A percentile compares a stretch with the other conserved stretches of the same genome.
phyloP scores from a whole-genome alignment of 169 alveolate species.

The Plasmodium adleri region DNA sequence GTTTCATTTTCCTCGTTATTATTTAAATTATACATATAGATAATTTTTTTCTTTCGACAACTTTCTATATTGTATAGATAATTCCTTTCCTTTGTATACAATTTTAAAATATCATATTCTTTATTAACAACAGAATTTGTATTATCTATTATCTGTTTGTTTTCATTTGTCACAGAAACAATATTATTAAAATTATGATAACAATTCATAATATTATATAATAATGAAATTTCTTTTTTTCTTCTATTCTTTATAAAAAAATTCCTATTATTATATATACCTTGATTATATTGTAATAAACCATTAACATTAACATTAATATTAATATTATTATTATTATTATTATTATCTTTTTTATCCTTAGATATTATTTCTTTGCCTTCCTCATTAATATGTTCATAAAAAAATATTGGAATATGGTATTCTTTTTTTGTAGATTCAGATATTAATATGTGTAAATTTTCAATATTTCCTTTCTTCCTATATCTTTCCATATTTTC shows the following conservation, averaged over 20 bases:
- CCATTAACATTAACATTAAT: not conserved
- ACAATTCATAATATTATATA: not conserved
- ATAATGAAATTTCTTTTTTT: constrained; percentile 4
- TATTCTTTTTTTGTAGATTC: not conserved
- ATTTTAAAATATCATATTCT: constrained; percentile 41
- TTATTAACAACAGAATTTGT: not conserved
- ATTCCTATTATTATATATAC: not conserved
- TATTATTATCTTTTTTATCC: not conserved
- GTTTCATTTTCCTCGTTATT: constrained; percentile 55
- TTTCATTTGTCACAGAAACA: too few species aligned
- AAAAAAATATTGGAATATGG: too few species aligned
- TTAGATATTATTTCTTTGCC: not conserved
- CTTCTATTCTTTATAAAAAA: not conserved
- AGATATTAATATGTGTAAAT: not conserved
- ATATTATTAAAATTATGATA: too few species aligned
- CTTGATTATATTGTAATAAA: not conserved
- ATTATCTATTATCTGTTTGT: too few species aligned
- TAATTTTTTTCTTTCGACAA: constrained; percentile 31
- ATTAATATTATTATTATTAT: not conserved
- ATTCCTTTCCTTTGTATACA: constrained; percentile 18
- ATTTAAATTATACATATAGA: constrained; percentile 11
- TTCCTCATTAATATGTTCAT: constrained; percentile 5
- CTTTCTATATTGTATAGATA: constrained; percentile 61
- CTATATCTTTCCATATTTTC: constrained; percentile 15
- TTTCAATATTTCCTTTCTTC: constrained; percentile 5